These are phyloP conservation scores for Eutrema heterophyllum DNA, from an alignment of 345 rosid species.

Conservation along the genomic window DNA sequence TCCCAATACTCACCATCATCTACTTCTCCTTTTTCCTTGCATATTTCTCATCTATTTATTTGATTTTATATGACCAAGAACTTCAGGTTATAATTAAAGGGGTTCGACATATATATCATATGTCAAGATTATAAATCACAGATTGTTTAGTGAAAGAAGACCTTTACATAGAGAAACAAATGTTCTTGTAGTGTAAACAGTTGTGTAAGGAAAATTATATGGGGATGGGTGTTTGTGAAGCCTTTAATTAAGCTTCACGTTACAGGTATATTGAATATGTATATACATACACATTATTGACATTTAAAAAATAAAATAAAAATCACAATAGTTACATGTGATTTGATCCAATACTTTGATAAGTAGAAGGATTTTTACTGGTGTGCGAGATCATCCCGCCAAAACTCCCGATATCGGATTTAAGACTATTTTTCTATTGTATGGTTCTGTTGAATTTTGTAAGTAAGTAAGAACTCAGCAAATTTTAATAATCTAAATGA, in stretches of 20 bases:
- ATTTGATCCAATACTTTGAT: neutral
- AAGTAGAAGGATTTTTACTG: neutral
- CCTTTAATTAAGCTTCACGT: neutral
- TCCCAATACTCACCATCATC: constrained; percentile 29
- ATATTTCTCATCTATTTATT: neutral
- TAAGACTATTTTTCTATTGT: neutral
- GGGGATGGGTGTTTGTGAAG: neutral
- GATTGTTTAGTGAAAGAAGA: neutral
- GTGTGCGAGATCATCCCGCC: neutral
- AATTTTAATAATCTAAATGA: neutral
- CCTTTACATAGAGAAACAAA: neutral
- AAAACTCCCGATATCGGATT: neutral
- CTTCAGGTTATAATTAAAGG: neutral
- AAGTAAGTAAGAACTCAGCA: neutral
- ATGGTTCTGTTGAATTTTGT: neutral
- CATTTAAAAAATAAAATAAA: too few relatives aligned
- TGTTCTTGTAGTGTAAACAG: neutral
- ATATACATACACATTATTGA: neutral
- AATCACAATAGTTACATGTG: neutral
- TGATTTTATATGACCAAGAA: constrained; percentile 12
- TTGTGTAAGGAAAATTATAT: neutral
- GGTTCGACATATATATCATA: neutral
- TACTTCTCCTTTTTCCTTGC: constrained; percentile 14
- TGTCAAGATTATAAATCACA: neutral
- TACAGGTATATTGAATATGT: neutral